These are phyloP conservation scores for Cucumis variabilis DNA, from an alignment of 331 rosid species.

Conservation along the genomic window DNA sequence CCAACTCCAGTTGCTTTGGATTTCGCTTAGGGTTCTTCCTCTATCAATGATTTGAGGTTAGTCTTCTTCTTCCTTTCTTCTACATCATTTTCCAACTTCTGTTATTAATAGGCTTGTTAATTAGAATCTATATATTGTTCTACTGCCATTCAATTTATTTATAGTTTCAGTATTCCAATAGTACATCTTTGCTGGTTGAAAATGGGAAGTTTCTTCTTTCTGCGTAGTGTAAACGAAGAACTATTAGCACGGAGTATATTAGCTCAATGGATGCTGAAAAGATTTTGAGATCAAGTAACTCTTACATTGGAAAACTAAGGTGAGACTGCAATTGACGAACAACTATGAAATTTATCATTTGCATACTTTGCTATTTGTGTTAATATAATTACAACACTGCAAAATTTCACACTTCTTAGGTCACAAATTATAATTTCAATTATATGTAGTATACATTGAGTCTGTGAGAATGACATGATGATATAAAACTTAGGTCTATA, in stretches of 20 bases:
- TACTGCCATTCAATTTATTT: neutral
- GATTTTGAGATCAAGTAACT: constrained; percentile 85
- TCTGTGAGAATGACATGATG: neutral
- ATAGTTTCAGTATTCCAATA: constrained; percentile 10
- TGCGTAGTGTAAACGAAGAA: constrained; percentile 82
- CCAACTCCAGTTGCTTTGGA: no score
- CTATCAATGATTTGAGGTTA: no score
- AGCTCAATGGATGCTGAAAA: constrained; percentile 90
- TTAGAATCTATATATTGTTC: neutral
- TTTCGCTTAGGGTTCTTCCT: no score
- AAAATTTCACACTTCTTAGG: neutral
- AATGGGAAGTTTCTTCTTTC: constrained; percentile 95
- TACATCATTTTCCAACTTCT: no score
- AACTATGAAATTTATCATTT: neutral
- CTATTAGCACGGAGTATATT: constrained; percentile 85
- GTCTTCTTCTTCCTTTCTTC: no score
- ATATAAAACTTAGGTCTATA: no score
- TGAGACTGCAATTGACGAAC: constrained; percentile 29
- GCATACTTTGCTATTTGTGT: neutral
- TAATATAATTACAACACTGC: neutral
- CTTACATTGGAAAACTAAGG: constrained; percentile 89
- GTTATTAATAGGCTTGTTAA: no score
- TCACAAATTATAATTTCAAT: neutral
- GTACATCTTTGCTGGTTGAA: constrained; percentile 80
- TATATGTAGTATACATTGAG: neutral